phyloP scores from a whole-genome alignment of 2,329 filamentous ascomycete genomes.

The Clarireedia paspali region DNA sequence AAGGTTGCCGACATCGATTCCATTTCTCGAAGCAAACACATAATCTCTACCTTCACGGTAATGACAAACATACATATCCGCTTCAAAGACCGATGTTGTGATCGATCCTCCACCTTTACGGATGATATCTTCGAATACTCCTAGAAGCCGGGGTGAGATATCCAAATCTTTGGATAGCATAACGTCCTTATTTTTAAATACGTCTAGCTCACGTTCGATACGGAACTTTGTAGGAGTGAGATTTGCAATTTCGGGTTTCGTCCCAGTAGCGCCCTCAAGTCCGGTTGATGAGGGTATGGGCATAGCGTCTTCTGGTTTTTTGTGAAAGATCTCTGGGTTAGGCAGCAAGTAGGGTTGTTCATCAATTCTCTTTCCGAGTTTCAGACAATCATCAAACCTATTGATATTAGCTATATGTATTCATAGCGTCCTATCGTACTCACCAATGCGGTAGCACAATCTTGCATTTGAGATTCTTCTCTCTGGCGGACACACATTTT shows the following conservation, averaged over 20 bases:
- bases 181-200: constrained; percentile 72
- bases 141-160: constrained; percentile 57
- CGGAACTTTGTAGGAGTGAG: constrained; percentile 37
- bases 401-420: constrained; percentile 18
- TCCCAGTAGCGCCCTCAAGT: constrained; percentile 59
- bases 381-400: constrained; percentile 95
- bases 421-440: background rate
- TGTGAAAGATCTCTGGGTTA: constrained; percentile 72
- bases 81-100: constrained; percentile 56
- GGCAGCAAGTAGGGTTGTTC: constrained; percentile 82
- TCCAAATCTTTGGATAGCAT: constrained; percentile 70
- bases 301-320: constrained; percentile 46
- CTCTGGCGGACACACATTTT: constrained; percentile 55
- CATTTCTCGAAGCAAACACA: constrained; percentile 60
- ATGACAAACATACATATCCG: constrained; percentile 80
- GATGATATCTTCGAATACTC: constrained; percentile 65
- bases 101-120: constrained; percentile 62
- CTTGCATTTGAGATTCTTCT: constrained; percentile 64
- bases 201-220: constrained; percentile 49
- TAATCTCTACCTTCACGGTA: constrained; percentile 80
- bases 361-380: constrained; percentile 82
- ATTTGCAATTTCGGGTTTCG: constrained; percentile 33
- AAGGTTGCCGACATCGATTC: constrained; percentile 83
- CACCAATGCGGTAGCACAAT: constrained; percentile 92
- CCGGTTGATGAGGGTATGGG: constrained; percentile 50